Evolutionary conservation across 2,329 filamentous ascomycete species (phyloP), one percentile per base, ranked within the genome.

Genomic region (Leptodontidium sp.): DNA sequence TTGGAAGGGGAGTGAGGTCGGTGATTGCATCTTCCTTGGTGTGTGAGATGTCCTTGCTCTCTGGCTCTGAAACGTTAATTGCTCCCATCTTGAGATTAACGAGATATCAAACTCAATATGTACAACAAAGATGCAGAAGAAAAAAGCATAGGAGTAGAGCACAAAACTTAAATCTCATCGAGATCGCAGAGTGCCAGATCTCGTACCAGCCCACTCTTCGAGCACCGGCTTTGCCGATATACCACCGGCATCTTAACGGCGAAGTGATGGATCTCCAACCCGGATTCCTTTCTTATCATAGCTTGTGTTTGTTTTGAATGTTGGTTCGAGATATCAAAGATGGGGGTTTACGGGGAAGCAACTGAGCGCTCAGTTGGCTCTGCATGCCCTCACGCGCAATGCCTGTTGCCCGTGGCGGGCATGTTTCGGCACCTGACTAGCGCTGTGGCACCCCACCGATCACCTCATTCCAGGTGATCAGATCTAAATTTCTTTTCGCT

Each of bases 21-120:
- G 65, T 64, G 40, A 67, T 61, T 43, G 32, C 58, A 57, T 58
- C 68, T 62, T 32, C 29, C 49, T 62, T 49, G 2, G 15, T 49
- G 14, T 32, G 45, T 12, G 59, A 50, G 29, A 62, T 21, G 35
- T 64, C 57, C 35, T 66, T 61, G 32, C 55, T 47, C 47, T 59
- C 55, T 40, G 55, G 55, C 45, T 66, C 53, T 6, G 59, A 49
- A 52, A 14, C 14, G 21, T 59, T 45, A 47, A 66, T 55, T 26
- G 12, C 32, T 4, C 35, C 61, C 61, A 64, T 64, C 5, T 50
- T 62, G 59, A 47, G 12, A n/a, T 35, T 2, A 0, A 21, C 11
- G 7, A 14, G 43, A 32, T 12, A 24, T n/a, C 4, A n/a, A 49
- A 9, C 15, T 47, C 15, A 61, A n/a, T 61, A 57, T 12, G 29